A percentile compares a stretch with the other conserved stretches of the same genome.
These are phyloP conservation scores for Myriosclerotinia duriaeana DNA, from an alignment of 2,329 filamentous ascomycete genomes.

Conservation along the genomic window DNA sequence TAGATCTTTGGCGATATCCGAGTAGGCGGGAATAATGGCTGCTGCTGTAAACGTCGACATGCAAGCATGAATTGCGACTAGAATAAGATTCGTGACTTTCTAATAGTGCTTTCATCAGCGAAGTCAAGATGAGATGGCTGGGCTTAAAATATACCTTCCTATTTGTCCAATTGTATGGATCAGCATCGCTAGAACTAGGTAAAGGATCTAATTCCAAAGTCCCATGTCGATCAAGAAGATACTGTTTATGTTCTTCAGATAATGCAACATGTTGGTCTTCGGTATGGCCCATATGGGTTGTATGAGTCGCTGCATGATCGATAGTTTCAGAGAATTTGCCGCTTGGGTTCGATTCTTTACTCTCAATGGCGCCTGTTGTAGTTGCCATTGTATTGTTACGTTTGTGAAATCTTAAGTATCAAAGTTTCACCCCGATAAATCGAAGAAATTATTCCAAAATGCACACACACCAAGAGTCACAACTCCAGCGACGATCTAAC, in stretches of 20 bases:
- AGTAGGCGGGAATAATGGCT: constrained; percentile 51
- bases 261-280: not conserved
- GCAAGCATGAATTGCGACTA: constrained; percentile 53
- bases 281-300: constrained; percentile 17
- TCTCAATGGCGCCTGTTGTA: constrained; percentile 1
- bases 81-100: constrained; percentile 50
- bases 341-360: constrained; percentile 11
- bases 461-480: not conserved
- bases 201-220: constrained; percentile 26
- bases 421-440: not conserved
- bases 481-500: not conserved
- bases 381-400: constrained; percentile 2
- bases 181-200: constrained; percentile 39
- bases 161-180: constrained; percentile 55
- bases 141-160: constrained; percentile 46
- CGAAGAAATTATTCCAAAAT: not conserved
- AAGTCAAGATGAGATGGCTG: not conserved
- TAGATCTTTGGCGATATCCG: constrained; percentile 48
- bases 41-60: constrained; percentile 54
- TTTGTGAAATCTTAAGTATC: not conserved
- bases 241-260: constrained; percentile 24
- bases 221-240: constrained; percentile 25
- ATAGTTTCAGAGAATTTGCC: constrained; percentile 4
- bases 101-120: constrained; percentile 29
- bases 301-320: constrained; percentile 9